Percentiles rank a stretch among this genome's conserved stretches.
Conservation (phyloP, 345 rosid species). For the Lepidium didymum region DNA sequence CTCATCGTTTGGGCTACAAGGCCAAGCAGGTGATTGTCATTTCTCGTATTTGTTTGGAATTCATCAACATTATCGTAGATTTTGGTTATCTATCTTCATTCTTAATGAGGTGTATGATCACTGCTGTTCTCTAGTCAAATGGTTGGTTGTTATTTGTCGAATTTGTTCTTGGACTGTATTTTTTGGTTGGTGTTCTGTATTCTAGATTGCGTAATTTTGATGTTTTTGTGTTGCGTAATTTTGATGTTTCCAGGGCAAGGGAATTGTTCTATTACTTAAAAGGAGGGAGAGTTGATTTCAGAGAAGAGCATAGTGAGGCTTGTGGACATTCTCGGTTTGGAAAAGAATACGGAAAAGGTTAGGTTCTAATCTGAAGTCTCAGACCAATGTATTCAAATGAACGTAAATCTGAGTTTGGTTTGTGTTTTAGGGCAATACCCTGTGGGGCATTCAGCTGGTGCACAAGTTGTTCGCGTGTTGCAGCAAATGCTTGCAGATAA, state of each 20-base stretch:
- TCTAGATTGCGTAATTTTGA: too few relatives aligned
- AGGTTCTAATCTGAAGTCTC: not conserved
- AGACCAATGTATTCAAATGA: not conserved
- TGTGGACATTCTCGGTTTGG: slow-evolving; percentile 93
- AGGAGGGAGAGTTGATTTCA: slow-evolving; percentile 93
- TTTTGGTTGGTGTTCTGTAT: too few relatives aligned
- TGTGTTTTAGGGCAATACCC: slow-evolving; percentile 66
- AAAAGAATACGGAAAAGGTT: slow-evolving; percentile 66
- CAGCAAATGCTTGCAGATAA: slow-evolving; percentile 98
- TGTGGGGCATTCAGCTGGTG: slow-evolving; percentile 98
- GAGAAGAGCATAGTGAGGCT: slow-evolving; percentile 87
- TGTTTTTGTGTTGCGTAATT: too few relatives aligned
- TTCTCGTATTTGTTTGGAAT: too few relatives aligned
- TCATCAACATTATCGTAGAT: too few relatives aligned
- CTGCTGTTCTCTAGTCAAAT: too few relatives aligned
- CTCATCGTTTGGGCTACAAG: too few relatives aligned
- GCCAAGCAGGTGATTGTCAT: too few relatives aligned
- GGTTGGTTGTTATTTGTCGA: too few relatives aligned
- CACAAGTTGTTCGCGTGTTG: slow-evolving; percentile 91
- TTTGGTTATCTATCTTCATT: too few relatives aligned
- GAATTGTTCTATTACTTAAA: slow-evolving; percentile 89
- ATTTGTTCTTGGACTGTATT: too few relatives aligned
- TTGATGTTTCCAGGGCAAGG: slow-evolving; percentile 43
- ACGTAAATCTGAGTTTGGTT: not conserved
- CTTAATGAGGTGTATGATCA: too few relatives aligned